phyloP scores from a whole-genome alignment of 768 basidiomycete species.

The Rickenella mellea region DNA sequence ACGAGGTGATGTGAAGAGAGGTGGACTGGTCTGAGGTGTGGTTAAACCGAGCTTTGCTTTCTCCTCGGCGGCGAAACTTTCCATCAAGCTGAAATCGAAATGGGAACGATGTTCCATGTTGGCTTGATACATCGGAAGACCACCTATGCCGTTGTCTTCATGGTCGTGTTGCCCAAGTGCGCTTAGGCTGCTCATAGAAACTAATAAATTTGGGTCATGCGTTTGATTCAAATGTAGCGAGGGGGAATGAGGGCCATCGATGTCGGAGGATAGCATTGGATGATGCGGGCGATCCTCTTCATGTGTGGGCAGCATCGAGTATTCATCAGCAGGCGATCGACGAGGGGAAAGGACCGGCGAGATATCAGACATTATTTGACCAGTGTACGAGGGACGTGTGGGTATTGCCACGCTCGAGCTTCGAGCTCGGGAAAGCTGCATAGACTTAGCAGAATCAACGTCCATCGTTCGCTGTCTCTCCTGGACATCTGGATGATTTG shows the following conservation, averaged over 20 bases:
- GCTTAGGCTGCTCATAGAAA: constrained; percentile 13
- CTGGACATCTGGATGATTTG: constrained; percentile 61
- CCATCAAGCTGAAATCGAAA: constrained; percentile 72
- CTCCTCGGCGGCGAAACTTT: constrained; percentile 66
- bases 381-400: constrained; percentile 7
- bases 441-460: constrained; percentile 72
- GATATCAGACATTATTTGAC: constrained; percentile 3
- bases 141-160: constrained; percentile 26
- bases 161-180: constrained; percentile 15
- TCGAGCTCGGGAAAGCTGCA: constrained; percentile 66
- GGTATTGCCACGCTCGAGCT: constrained; percentile 40
- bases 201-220: constrained; percentile 43
- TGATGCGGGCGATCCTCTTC: constrained; percentile 24
- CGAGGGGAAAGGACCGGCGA: constrained; percentile 24
- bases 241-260: constrained; percentile 28
- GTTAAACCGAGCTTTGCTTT: constrained; percentile 53
- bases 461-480: constrained; percentile 93
- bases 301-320: constrained; percentile 15
- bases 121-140: constrained; percentile 63
- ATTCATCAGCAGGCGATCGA: constrained; percentile 21
- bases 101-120: constrained; percentile 37
- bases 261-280: constrained; percentile 31
- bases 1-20: constrained; percentile 6
- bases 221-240: constrained; percentile 29
- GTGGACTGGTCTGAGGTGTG: constrained; percentile 27